Conservation (phyloP, 2,329 filamentous ascomycete species). For the Xylaria sp. region DNA sequence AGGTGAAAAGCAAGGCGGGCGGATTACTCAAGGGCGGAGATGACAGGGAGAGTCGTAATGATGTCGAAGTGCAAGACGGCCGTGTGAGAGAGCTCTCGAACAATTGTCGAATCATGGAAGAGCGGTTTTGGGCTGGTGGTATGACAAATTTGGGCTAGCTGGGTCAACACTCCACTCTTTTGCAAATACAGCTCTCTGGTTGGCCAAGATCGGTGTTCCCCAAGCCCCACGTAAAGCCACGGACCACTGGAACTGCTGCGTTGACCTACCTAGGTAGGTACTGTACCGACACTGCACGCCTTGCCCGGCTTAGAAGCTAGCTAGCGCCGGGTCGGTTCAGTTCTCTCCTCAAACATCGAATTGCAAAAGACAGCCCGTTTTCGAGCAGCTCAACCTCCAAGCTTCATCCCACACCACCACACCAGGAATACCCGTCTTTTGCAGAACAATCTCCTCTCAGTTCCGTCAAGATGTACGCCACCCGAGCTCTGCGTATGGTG, state of each 20-base stretch:
- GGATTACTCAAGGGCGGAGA: constrained; percentile 51
- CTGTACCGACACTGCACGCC: constrained; percentile 15
- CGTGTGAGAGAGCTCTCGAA: constrained; percentile 32
- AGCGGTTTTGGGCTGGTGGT: constrained; percentile 45
- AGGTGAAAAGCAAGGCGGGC: constrained; percentile 44
- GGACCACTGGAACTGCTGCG: constrained; percentile 33
- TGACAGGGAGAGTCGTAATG: constrained; percentile 39
- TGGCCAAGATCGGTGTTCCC: constrained; percentile 26
- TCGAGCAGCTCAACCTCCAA: constrained; percentile 18
- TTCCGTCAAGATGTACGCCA: constrained; percentile 69
- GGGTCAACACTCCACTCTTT: constrained; percentile 24
- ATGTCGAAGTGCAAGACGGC: constrained; percentile 49
- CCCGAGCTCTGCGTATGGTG: constrained; percentile 74
- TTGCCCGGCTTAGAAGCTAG: constrained; percentile 14
- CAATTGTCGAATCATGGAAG: constrained; percentile 44
- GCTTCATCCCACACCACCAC: constrained; percentile 25
- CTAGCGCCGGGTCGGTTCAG: constrained; percentile 25
- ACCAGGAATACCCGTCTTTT: constrained; percentile 8
- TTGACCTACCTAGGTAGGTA: too few species aligned
- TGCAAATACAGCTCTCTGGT: constrained; percentile 27
- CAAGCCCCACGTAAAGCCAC: constrained; percentile 18
- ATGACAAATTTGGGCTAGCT: constrained; percentile 39
- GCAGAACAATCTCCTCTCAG: constrained; percentile 43
- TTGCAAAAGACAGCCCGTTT: constrained; percentile 24
- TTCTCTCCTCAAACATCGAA: constrained; percentile 37